Evolutionary conservation across 768 basidiomycete species (phyloP), one percentile per base, ranked within the genome.

Genomic region (Dentipellis fragilis): DNA sequence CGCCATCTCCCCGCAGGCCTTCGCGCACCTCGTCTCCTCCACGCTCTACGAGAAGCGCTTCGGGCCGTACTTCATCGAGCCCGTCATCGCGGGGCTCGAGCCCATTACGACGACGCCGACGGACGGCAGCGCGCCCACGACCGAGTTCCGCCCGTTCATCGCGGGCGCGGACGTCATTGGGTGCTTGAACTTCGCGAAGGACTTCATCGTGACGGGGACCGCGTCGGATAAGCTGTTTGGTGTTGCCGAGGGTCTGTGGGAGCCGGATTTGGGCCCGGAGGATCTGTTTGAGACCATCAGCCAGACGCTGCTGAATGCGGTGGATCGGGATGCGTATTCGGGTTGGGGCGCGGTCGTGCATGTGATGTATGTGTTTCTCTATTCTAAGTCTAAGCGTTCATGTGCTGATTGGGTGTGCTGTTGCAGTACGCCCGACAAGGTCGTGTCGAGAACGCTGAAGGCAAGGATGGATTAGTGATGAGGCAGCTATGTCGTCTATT

Each of bases 241-340:
- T 86, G 85, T 95, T 52, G 96, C 96, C 42, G 96, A 99, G 70
- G 93, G 93, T 2, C 78, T 99, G 34, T 99, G 96, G 96, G 96
- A 99, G 71, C 93, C 95, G 9, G 90, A 93, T 69, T 75, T 99
- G 68, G 93, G 86, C 67, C 83, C 94, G 12, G 96, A 98, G 66
- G 96, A 98, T 69, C 74, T 99, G 48, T 99, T 99, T 66, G 96
- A 99, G 75, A 98, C 96, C 2, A 93, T 97, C 65, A 93, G 91
- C 29, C 96, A 99, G 71, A 94, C 93, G 7, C 71, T 99, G 58
- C 70, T 98, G 70, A 98, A 94, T 64, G 89, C 93, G 5, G 86
- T 97, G 36, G 96, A 99, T 67, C 80, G 96, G 49, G 96, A 98
- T 71, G 93, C 95, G 19, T 91, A 83, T 69, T 96, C 93, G 54